These are phyloP conservation scores for Diaporthe longicolla DNA, from an alignment of 2,329 filamentous ascomycete species.

Conservation along the genomic window DNA sequence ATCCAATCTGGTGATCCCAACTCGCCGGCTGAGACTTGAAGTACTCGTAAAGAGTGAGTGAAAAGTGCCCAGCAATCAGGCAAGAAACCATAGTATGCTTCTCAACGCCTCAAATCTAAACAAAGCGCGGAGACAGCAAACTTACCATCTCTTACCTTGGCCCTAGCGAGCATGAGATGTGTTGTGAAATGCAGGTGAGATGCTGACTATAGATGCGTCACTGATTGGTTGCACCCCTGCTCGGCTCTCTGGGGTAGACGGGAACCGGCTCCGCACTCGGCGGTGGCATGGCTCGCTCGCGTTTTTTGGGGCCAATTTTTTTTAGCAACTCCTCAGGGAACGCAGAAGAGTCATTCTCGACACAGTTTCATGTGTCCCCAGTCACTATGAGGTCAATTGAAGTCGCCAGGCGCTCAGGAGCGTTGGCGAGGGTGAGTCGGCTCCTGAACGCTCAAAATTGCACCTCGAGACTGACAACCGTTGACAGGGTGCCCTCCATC, in stretches of 20 bases:
- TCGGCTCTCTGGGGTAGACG: constrained; percentile 16
- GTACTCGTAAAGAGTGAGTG: not conserved
- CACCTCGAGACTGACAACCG: constrained; percentile 27
- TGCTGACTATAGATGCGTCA: constrained; percentile 22
- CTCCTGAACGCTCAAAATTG: not conserved
- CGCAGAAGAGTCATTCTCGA: constrained; percentile 37
- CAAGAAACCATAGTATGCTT: not conserved
- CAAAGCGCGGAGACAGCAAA: too few relatives aligned
- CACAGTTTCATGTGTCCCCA: constrained; percentile 25
- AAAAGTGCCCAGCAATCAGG: not conserved
- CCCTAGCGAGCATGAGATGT: not conserved
- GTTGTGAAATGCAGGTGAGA: not conserved
- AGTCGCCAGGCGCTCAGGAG: constrained; percentile 63
- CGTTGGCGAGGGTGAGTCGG: constrained; percentile 60
- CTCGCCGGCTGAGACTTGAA: not conserved
- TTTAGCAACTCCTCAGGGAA: not conserved
- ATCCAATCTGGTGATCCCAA: not conserved
- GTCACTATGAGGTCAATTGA: constrained; percentile 64
- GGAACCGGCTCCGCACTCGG: constrained; percentile 41
- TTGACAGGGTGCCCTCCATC: constrained; percentile 54
- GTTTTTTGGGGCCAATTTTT: constrained; percentile 36
- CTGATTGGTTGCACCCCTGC: constrained; percentile 40
- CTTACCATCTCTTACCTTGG: not conserved
- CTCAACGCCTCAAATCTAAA: too few relatives aligned
- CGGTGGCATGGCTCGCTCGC: constrained; percentile 32